Conservation (phyloP, 768 basidiomycete genomes). For the Terana coerulea region DNA sequence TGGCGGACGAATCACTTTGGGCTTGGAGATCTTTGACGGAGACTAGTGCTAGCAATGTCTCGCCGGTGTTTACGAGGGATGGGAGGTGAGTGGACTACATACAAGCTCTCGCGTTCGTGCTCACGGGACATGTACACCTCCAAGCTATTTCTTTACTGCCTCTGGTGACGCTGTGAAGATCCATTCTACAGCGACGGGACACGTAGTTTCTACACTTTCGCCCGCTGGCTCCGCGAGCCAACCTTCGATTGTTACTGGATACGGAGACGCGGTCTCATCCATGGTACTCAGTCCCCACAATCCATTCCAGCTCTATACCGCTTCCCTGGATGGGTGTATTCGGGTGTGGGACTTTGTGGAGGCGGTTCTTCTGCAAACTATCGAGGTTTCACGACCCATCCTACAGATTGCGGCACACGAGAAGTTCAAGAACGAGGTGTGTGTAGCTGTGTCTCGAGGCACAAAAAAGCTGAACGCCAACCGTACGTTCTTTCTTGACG, state of each 20-base stretch:
- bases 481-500: slow-evolving; percentile 19
- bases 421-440: slow-evolving; percentile 62
- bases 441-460: slow-evolving; percentile 57
- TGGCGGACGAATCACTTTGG: slow-evolving; percentile 36
- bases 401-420: slow-evolving; percentile 69
- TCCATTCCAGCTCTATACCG: slow-evolving; percentile 84
- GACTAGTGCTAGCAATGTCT: slow-evolving; percentile 54
- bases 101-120: not conserved
- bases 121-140: slow-evolving; percentile 11
- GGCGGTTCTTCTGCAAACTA: slow-evolving; percentile 69
- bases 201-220: slow-evolving; percentile 81
- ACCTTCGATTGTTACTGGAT: slow-evolving; percentile 32
- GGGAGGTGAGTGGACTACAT: slow-evolving; percentile 54
- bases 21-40: slow-evolving; percentile 73
- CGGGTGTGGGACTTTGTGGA: slow-evolving; percentile 95
- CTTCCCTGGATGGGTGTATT: slow-evolving; percentile 77
- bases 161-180: slow-evolving; percentile 82
- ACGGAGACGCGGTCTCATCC: slow-evolving; percentile 61
- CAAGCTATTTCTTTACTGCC: slow-evolving; percentile 87
- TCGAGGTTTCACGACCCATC: slow-evolving; percentile 68
- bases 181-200: slow-evolving; percentile 72
- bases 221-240: slow-evolving; percentile 30
- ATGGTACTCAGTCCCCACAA: slow-evolving; percentile 81
- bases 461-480: slow-evolving; percentile 40
- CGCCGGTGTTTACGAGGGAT: slow-evolving; percentile 85